Evolutionary conservation across 1,139 yeast genomes (phyloP).

Genomic region (Protomyces arabidopsidicola): DNA sequence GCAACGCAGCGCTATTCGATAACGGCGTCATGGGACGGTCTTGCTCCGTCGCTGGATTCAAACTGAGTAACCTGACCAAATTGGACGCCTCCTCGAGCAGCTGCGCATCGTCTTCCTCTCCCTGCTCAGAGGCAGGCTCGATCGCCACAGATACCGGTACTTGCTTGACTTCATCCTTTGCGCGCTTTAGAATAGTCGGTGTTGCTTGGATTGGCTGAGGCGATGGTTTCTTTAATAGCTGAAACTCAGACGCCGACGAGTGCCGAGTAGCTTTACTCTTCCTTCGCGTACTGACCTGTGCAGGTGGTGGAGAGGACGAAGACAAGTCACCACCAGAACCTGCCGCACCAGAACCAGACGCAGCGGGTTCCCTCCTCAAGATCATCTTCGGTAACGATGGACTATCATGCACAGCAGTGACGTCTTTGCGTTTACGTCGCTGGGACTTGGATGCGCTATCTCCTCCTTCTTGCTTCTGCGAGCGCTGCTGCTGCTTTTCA

Average conservation of each 20-base stretch:
- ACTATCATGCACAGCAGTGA: not conserved
- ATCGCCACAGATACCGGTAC: not conserved
- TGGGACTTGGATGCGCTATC: not conserved
- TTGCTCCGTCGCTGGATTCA: not conserved
- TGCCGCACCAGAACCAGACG: not conserved
- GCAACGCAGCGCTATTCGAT: not conserved
- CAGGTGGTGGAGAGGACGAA: not conserved
- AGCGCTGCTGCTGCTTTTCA: not conserved
- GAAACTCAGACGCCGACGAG: not conserved
- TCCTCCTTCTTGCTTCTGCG: not conserved
- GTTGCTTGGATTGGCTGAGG: not conserved
- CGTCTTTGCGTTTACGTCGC: not conserved
- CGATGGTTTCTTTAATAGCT: not conserved
- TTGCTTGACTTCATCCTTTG: not conserved
- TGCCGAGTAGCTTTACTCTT: not conserved
- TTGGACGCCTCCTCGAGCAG: not conserved
- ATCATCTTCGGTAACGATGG: slow-evolving; percentile 13
- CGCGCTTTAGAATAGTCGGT: not conserved
- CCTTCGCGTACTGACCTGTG: not conserved
- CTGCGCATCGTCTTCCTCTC: not conserved
- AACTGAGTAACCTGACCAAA: not conserved
- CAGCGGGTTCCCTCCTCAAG: slow-evolving; percentile 9
- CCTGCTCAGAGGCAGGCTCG: not conserved
- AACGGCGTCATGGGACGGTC: not conserved
- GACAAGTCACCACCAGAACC: not conserved